These are phyloP conservation scores for Achaetomiella virescens DNA, from an alignment of 495 filamentous ascomycete genomes.

Conservation along the genomic window DNA sequence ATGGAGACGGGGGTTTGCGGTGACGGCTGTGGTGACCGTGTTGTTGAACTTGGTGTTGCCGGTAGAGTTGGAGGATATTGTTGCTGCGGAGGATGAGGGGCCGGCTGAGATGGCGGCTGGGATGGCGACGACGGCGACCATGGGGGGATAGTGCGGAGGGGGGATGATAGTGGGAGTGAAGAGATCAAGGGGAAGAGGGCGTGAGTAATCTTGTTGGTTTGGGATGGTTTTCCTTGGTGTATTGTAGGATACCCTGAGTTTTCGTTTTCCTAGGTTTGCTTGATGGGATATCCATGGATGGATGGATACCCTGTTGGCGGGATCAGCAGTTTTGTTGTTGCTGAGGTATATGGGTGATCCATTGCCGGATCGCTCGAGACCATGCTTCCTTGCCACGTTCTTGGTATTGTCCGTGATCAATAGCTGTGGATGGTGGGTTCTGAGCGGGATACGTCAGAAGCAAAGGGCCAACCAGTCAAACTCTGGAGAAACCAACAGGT, in stretches of 20 bases:
- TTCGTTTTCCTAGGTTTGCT: not conserved
- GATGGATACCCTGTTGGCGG: not conserved
- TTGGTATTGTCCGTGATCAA: too few species aligned
- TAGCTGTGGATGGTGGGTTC: too few species aligned
- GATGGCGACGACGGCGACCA: too few species aligned
- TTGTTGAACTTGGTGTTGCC: constrained; percentile 67
- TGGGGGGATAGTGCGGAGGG: too few species aligned
- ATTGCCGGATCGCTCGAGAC: too few species aligned
- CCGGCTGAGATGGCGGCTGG: not conserved
- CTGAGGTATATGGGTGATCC: too few species aligned
- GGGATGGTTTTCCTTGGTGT: not conserved
- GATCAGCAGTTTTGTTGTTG: not conserved
- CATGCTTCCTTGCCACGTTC: too few species aligned
- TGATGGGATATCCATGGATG: not conserved
- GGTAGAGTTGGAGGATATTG: constrained; percentile 58
- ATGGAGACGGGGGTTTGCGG: constrained; percentile 73
- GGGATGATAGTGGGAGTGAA: not conserved
- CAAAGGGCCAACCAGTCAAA: too few species aligned
- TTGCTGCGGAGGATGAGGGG: not conserved
- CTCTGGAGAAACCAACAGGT: too few species aligned
- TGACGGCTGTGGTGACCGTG: constrained; percentile 66
- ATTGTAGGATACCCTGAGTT: not conserved
- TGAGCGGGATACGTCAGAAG: too few species aligned
- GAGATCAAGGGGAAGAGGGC: constrained; percentile 8
- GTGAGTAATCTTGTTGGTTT: not conserved